Base-by-base conservation (phyloP, 768 basidiomycete genomes). In the Tricholoma terreum region DNA sequence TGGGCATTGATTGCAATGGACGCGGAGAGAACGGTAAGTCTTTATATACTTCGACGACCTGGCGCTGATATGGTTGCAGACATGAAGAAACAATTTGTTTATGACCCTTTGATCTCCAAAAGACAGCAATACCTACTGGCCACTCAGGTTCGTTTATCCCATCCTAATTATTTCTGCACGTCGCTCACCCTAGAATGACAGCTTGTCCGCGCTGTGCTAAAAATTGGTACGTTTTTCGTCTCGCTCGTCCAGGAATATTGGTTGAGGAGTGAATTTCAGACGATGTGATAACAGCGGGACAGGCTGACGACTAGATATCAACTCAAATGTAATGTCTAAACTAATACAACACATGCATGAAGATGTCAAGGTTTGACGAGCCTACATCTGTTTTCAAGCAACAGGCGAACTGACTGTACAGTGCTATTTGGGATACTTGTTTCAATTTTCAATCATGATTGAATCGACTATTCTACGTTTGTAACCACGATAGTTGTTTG, bases 61-160 rank as follows among this genome's bases (percentile, higher is more conserved):
- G 10, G 49, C 12, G 33, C n/a, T 21, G 14, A 52, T 40, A 21
- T 33, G 43, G 38, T 12, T 50, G 12, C 68, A 98, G 96, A 99
- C 65, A 99, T 99, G 96, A 96, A 90, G 80, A 82, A 87, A 67
- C 96, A 98, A 70, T 92, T 94, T 65, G 95, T 98, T 42, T 94
- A 95, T 64, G 97, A 99, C 67, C 96, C 97, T 27, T 76, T 98
- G 61, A 97, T 98, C 72, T 94, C 94, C 40, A 99, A 98, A 76
- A 79, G 96, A 67, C 95, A 98, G 69, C 96, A 98, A 68, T 97
- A 94, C 75, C 76, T 99, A 57, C 79, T 99, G 40, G 97, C 97
- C n/a, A 98, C 95, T 19, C 94, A 95, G 83, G 87, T 91, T 58
- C 49, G 81, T 67, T 42, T 35, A 7, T 36, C 21, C n/a, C 34